phyloP scores from a whole-genome alignment of 2,329 filamentous ascomycete genomes.

The Cladosporium colombiae region DNA sequence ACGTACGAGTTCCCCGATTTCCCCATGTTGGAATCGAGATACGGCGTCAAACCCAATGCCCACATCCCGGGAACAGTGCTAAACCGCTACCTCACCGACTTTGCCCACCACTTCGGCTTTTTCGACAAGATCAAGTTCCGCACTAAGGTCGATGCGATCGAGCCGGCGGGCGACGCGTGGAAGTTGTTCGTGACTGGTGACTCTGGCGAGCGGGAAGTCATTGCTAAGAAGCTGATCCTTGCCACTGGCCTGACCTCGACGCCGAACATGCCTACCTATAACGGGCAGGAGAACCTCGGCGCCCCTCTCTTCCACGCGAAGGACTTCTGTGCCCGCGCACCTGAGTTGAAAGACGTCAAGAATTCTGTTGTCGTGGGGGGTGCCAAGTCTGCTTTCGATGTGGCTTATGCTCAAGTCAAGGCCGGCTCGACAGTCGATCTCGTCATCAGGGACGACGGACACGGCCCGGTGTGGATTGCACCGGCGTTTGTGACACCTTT shows the following conservation, averaged over 20 bases:
- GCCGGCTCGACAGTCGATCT: slow-evolving; percentile 56
- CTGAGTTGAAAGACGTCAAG: slow-evolving; percentile 40
- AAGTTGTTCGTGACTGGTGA: slow-evolving; percentile 23
- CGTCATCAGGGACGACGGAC: slow-evolving; percentile 60
- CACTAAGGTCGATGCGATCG: slow-evolving; percentile 53
- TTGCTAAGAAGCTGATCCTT: slow-evolving; percentile 55
- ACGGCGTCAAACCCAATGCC: slow-evolving; percentile 51
- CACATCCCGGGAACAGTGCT: slow-evolving; percentile 62
- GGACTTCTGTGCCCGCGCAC: slow-evolving; percentile 49
- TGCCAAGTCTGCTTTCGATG: slow-evolving; percentile 65
- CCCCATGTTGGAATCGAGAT: slow-evolving; percentile 57
- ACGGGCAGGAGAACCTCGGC: slow-evolving; percentile 52
- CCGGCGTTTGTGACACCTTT: slow-evolving; percentile 65
- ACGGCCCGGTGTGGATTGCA: slow-evolving; percentile 62
- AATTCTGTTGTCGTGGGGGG: slow-evolving; percentile 59
- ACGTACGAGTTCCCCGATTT: slow-evolving; percentile 75
- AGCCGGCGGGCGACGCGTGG: slow-evolving; percentile 38
- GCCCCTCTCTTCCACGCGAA: slow-evolving; percentile 60
- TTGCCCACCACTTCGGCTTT: slow-evolving; percentile 56
- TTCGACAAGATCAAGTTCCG: slow-evolving; percentile 51
- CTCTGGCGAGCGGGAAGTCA: slow-evolving; percentile 25
- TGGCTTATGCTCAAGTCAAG: slow-evolving; percentile 59
- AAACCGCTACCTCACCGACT: slow-evolving; percentile 59
- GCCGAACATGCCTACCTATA: slow-evolving; percentile 56
- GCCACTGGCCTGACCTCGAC: slow-evolving; percentile 63